Percentiles rank a stretch among this genome's conserved stretches.
Evolutionary conservation across 2,329 filamentous ascomycete species (phyloP).

Genomic region (Fusarium buharicum): DNA sequence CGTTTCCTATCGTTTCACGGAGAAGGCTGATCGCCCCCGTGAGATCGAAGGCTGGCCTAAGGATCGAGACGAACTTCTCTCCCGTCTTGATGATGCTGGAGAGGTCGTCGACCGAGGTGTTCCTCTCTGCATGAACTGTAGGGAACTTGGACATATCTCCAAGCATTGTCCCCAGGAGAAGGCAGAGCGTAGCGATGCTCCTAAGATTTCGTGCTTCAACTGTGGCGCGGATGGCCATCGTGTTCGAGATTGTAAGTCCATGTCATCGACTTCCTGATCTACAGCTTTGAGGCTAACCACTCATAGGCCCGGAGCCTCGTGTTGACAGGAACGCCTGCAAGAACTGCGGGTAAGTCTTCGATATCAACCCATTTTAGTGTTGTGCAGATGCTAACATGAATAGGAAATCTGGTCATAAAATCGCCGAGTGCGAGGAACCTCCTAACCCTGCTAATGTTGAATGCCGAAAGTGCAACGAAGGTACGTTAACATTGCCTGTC

Average conservation of each 20-base stretch:
- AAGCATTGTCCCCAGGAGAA: constrained; percentile 70
- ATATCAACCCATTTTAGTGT: background rate
- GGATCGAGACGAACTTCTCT: constrained; percentile 67
- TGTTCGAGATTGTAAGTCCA: constrained; percentile 71
- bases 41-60: constrained; percentile 71
- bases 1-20: constrained; percentile 69
- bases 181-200: constrained; percentile 56
- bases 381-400: constrained; percentile 19
- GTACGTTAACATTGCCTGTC: constrained; percentile 53
- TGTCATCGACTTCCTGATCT: background rate
- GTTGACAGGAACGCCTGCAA: constrained; percentile 73
- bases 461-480: constrained; percentile 72
- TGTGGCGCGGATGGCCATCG: constrained; percentile 73
- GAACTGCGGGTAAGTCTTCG: constrained; percentile 67
- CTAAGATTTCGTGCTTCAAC: constrained; percentile 70
- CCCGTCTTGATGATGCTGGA: constrained; percentile 73
- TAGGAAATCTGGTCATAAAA: constrained; percentile 62
- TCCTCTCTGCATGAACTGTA: constrained; percentile 71
- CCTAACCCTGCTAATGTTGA: constrained; percentile 71
- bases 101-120: constrained; percentile 69
- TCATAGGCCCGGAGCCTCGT: constrained; percentile 66
- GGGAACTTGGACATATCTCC: constrained; percentile 70
- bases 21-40: constrained; percentile 66
- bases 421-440: constrained; percentile 65
- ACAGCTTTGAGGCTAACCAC: constrained; percentile 18